Evolutionary conservation across 768 basidiomycete genomes (phyloP).

Genomic region (Suillus luteus): DNA sequence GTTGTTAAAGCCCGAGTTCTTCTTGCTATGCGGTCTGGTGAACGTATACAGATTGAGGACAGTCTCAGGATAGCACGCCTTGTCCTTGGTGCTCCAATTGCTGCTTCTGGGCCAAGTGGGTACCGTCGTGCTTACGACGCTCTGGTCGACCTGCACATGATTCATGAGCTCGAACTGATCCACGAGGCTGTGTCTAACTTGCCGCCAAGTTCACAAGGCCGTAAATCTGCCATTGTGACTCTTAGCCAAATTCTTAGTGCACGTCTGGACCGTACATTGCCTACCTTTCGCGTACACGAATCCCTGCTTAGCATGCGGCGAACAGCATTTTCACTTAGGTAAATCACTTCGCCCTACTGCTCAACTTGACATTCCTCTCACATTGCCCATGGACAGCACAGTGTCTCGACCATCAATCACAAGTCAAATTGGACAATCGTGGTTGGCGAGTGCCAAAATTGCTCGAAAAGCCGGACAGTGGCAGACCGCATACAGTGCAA

Average conservation of each 20-base stretch:
- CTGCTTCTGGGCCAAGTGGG: slow-evolving; percentile 74
- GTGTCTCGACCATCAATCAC: slow-evolving; percentile 40
- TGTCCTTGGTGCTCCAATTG: slow-evolving; percentile 77
- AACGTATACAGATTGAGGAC: slow-evolving; percentile 45
- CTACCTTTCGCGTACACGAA: slow-evolving; percentile 87
- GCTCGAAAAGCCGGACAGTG: slow-evolving; percentile 93
- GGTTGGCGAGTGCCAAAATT: slow-evolving; percentile 94
- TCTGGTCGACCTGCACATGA: slow-evolving; percentile 78
- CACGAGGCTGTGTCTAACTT: slow-evolving; percentile 44
- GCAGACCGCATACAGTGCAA: slow-evolving; percentile 96
- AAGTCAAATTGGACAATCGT: slow-evolving; percentile 75
- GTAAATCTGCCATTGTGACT: slow-evolving; percentile 42
- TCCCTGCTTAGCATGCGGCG: slow-evolving; percentile 88
- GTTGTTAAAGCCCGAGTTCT: slow-evolving; percentile 79
- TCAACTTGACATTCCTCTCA: not conserved
- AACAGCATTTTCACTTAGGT: slow-evolving; percentile 79
- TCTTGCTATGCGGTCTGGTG: slow-evolving; percentile 69
- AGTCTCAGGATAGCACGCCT: slow-evolving; percentile 66
- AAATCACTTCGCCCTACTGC: slow-evolving; percentile 22
- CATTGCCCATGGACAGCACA: slow-evolving; percentile 10
- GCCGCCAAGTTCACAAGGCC: slow-evolving; percentile 40
- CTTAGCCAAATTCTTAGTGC: slow-evolving; percentile 47
- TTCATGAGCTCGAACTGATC: slow-evolving; percentile 83
- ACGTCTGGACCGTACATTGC: slow-evolving; percentile 76
- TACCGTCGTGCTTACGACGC: slow-evolving; percentile 90